Base-by-base conservation (phyloP, 768 basidiomycete species). In the Tricholoma bakamatsutake region DNA sequence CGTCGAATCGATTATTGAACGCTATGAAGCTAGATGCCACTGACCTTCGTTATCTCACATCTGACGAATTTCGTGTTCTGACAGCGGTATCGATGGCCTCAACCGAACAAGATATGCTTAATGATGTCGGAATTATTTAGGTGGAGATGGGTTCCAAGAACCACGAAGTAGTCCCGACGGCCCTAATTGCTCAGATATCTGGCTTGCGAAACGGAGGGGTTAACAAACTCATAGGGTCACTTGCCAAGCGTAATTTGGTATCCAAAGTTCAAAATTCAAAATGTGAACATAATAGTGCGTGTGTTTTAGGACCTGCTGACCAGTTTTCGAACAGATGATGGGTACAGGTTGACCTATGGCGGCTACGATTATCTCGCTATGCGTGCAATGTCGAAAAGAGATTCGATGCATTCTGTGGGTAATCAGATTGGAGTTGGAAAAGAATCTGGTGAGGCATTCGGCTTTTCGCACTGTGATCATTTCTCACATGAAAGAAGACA, bases 381-480 rank as follows among this genome's bases (percentile, higher is more conserved):
- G 78, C 82, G 93, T 33, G 89, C 97, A 2, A 75, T 98, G 68
- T 93, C 91, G 1, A 93, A 94, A 68, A 76, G 96, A 53, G 91
- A 93, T 54, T 83, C 90, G 0, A 80, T 99, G 73, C 75, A 87
- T 61, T 91, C 92, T 21, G 92, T 99, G 31, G 97, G 97, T 18
- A 97, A 97, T 66, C 93, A 97, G 74, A 95, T 99, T 64, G 97
- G 97, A 30, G 95, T 97, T 28, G 97, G 97, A 12, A 99, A 99
- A 72, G 97, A 99, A 73, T 92, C 91, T 50, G 95, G 96, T 88
- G 56, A 55, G 80, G 65, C 33, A 45, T 33, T 53, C 13, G 46
- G 52, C n/a, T 47, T 28, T 46, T 39, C 21, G 34, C 33, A 28
- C n/a, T 34, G 17, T 10, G 10, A 15, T 56, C 39, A 13, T 52